Evolutionary conservation across 192 early-diverging fungal species (phyloP).

Genomic region (Thoreauomyces humboldtii): DNA sequence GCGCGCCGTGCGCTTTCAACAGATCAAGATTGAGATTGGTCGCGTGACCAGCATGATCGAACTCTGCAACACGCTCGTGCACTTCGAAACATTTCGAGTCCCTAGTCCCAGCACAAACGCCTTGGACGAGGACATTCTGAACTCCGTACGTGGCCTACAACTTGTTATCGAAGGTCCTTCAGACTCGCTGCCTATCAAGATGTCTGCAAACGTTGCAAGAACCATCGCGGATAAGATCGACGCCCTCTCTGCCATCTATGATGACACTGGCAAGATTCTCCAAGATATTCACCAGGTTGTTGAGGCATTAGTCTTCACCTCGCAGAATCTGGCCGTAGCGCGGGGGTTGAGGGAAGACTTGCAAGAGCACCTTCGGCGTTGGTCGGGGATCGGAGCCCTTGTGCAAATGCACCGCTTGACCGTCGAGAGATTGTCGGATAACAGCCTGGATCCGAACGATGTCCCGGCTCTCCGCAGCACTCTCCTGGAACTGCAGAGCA

Average conservation of each 20-base stretch:
- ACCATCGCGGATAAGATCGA: too few relatives aligned
- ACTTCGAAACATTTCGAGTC: constrained; percentile 26
- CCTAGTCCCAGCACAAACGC: neutral
- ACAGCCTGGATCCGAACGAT: too few relatives aligned
- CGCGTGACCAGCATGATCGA: constrained; percentile 15
- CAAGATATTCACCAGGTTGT: constrained; percentile 6
- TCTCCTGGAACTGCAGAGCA: too few relatives aligned
- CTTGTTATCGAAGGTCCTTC: neutral
- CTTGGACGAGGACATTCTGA: constrained; percentile 10
- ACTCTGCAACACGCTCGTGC: constrained; percentile 13
- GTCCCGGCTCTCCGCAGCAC: too few relatives aligned
- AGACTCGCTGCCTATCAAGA: too few relatives aligned
- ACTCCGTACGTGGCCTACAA: neutral
- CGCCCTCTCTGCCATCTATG: neutral
- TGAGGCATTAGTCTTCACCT: neutral
- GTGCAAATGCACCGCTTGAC: too few relatives aligned
- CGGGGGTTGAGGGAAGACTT: neutral
- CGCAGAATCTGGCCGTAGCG: neutral
- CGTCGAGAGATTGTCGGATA: too few relatives aligned
- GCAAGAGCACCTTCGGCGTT: too few relatives aligned
- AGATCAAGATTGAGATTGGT: neutral
- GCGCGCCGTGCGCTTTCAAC: neutral
- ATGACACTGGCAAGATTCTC: neutral
- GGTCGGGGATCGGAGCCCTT: too few relatives aligned
- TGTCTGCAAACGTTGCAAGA: too few relatives aligned